Percentiles rank a stretch among this genome's conserved stretches.
Conservation (phyloP, 2,329 filamentous ascomycete species). For the Myriosclerotinia curreyana region DNA sequence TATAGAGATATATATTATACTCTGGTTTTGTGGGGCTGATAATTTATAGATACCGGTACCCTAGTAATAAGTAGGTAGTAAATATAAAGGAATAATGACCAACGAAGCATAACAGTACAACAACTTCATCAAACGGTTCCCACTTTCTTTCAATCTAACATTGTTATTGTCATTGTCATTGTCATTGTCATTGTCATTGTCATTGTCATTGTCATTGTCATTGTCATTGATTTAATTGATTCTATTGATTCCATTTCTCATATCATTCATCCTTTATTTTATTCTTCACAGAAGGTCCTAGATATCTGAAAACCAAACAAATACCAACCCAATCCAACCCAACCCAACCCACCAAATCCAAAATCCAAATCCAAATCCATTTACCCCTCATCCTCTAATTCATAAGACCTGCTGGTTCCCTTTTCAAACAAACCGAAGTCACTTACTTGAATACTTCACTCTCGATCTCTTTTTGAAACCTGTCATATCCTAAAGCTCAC, state of each 20-base stretch:
- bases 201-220: too few relatives aligned
- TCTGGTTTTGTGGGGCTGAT: too few relatives aligned
- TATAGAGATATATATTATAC: too few relatives aligned
- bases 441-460: not conserved
- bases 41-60: too few relatives aligned
- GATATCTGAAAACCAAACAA: not conserved
- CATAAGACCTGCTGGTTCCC: not conserved
- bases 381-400: slow-evolving; percentile 7
- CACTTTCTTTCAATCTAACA: slow-evolving; percentile 16
- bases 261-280: not conserved
- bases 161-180: too few relatives aligned
- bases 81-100: not conserved
- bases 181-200: too few relatives aligned
- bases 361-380: not conserved
- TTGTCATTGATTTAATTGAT: too few relatives aligned
- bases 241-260: too few relatives aligned
- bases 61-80: too few relatives aligned
- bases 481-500: not conserved
- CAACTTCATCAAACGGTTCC: not conserved
- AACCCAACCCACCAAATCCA: too few relatives aligned
- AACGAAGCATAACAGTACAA: slow-evolving; percentile 4
- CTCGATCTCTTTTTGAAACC: not conserved
- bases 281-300: not conserved
- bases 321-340: slow-evolving; percentile 1
- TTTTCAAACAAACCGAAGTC: not conserved